Evolutionary conservation across 2,329 filamentous ascomycete species (phyloP).

Genomic region (Aspergillus glaucus): DNA sequence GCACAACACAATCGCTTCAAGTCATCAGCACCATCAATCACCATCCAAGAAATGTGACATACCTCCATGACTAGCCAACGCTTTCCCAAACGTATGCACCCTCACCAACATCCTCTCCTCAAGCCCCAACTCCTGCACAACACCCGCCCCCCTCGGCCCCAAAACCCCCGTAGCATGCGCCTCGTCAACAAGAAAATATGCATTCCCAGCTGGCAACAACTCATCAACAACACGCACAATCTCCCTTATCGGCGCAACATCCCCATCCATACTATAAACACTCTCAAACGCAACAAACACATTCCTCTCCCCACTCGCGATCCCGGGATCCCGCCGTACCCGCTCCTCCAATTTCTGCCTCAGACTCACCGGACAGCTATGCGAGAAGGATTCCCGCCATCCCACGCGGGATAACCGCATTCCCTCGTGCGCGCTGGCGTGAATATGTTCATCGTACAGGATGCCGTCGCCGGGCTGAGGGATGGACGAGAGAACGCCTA

Average conservation of each 20-base stretch:
- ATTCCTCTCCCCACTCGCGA: constrained; percentile 40
- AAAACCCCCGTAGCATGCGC: constrained; percentile 50
- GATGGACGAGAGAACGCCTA: constrained; percentile 55
- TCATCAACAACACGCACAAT: constrained; percentile 55
- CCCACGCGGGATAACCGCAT: constrained; percentile 59
- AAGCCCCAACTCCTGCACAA: constrained; percentile 46
- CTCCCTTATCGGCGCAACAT: constrained; percentile 57
- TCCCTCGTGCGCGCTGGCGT: constrained; percentile 73
- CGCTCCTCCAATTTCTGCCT: constrained; percentile 29
- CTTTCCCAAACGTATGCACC: constrained; percentile 51
- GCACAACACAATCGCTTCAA: constrained; percentile 56
- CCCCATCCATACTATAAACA: constrained; percentile 80
- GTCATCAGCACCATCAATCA: constrained; percentile 6
- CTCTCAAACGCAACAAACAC: constrained; percentile 65
- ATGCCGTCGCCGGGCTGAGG: constrained; percentile 58
- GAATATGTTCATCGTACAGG: constrained; percentile 68
- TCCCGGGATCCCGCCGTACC: constrained; percentile 21
- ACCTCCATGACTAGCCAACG: constrained; percentile 61
- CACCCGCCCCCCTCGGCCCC: constrained; percentile 44
- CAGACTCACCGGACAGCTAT: constrained; percentile 41
- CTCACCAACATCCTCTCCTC: constrained; percentile 46
- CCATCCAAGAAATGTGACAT: constrained; percentile 19
- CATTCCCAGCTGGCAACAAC: constrained; percentile 52
- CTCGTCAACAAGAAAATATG: constrained; percentile 51
- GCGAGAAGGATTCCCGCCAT: constrained; percentile 39